Evolutionary conservation across 257 asterid species (phyloP), one percentile per base, ranked within the genome.

Genomic region (Salvia hispanica): DNA sequence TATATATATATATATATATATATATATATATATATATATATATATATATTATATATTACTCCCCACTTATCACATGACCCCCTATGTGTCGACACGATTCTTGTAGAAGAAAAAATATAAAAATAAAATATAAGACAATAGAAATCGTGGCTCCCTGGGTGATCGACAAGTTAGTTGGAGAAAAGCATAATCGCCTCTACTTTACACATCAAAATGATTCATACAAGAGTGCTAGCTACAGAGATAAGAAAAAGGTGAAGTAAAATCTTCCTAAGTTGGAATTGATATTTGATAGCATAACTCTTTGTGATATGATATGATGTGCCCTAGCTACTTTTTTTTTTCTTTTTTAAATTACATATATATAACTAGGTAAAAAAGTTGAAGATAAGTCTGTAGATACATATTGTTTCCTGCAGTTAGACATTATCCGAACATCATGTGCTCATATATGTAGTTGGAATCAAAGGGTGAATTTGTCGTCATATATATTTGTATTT

Each of bases 401-500:
- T 5, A 5, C 39, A 34, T 34, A 46, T 40, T 61, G 75, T 61
- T 61, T 70, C 75, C 75, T 51, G 15, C 14, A 40, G 28, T 50
- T 61, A 8, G 75, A 71, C 75, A 60, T 15, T 56, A 61, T 61
- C 51, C 51, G 69, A 21, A 61, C 69, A 70, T 39, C 47, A 60
- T 70, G 63, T 39, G 55, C 69, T 50, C 37, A 69, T 14, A 58
- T 28, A 10, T 21, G 14, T 59, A 59, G 36, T 42, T 13, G 45
- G 59, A 58, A 28, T 39, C 72, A 67, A 56, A 43, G 4, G 57
- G 11, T 43, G 18, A 31, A 44, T 14, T 44, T 56, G 58, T 68
- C 31, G 48, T 45, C 63, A 44, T 55, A 25, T 64, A 64, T 48
- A 34, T 1, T 34, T 2, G 6, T 34, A 34, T 34, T 34, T 18